Conservation (phyloP, 73 alveolate species). For the Uronychia setigera region DNA sequence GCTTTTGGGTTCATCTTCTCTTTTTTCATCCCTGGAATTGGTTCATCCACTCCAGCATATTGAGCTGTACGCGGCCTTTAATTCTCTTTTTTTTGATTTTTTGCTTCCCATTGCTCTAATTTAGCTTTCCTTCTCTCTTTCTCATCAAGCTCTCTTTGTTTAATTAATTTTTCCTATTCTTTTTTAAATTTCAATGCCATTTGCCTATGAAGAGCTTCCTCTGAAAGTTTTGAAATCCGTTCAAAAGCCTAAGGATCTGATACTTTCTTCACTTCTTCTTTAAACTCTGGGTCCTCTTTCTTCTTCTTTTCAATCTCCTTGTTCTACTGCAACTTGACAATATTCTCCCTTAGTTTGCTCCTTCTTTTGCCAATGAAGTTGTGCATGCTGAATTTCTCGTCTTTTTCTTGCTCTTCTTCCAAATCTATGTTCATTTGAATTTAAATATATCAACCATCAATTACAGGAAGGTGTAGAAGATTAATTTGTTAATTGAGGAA, state of each 20-base stretch:
- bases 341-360: no score
- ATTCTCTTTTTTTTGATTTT: background rate
- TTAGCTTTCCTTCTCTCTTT: background rate
- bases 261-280: background rate
- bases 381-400: no score
- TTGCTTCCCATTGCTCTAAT: background rate
- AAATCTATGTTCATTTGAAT: no score
- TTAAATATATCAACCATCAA: no score
- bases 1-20: conserved; percentile 6
- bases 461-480: no score
- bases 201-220: conserved; percentile 1
- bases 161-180: background rate
- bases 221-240: background rate
- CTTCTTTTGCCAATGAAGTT: no score
- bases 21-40: conserved; percentile 7
- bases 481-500: no score
- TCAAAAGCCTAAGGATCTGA: background rate
- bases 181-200: background rate
- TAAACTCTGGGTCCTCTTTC: background rate
- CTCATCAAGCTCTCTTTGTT: background rate
- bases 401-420: no score
- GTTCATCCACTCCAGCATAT: background rate
- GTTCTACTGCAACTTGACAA: background rate
- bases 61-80: background rate
- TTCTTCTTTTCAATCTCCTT: background rate